Evolutionary conservation across 2,329 filamentous ascomycete genomes (phyloP).

Genomic region (Periglandula ipomoeae): DNA sequence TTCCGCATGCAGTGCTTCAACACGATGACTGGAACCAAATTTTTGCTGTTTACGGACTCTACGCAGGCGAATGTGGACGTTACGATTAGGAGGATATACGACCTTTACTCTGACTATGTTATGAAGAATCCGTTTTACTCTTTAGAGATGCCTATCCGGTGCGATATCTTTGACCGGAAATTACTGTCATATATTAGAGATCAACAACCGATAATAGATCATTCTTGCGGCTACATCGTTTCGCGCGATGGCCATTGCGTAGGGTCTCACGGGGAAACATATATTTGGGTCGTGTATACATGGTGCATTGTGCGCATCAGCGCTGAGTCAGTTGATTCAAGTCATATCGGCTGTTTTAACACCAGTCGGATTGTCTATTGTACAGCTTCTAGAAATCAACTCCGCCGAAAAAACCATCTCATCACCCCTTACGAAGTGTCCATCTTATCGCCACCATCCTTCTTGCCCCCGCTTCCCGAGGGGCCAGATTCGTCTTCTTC

Average conservation of each 20-base stretch:
- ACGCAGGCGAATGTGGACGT: slow-evolving; percentile 80
- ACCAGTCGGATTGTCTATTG: slow-evolving; percentile 5
- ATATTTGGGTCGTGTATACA: too few species aligned
- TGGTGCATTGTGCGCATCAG: too few species aligned
- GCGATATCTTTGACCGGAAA: slow-evolving; percentile 89
- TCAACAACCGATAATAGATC: slow-evolving; percentile 45
- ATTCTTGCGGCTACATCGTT: neutral
- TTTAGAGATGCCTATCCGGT: slow-evolving; percentile 92
- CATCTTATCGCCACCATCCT: slow-evolving; percentile 62
- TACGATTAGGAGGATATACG: slow-evolving; percentile 79
- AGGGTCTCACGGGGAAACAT: too few species aligned
- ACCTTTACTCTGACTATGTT: slow-evolving; percentile 91
- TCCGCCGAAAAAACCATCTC: neutral
- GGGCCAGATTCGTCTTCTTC: slow-evolving; percentile 61
- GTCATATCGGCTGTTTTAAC: neutral
- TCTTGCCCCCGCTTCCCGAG: slow-evolving; percentile 35
- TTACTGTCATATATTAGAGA: slow-evolving; percentile 69
- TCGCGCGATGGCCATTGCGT: neutral
- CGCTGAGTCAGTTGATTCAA: too few species aligned
- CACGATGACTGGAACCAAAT: slow-evolving; percentile 90
- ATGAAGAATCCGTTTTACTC: slow-evolving; percentile 99
- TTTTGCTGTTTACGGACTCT: slow-evolving; percentile 86
- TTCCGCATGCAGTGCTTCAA: slow-evolving; percentile 96
- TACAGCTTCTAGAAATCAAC: slow-evolving; percentile 18
- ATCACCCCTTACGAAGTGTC: slow-evolving; percentile 60